Evolutionary conservation across 805 yeast species (phyloP), one percentile per base, ranked within the genome.

Genomic region (Teunomyces lycoperdinae): DNA sequence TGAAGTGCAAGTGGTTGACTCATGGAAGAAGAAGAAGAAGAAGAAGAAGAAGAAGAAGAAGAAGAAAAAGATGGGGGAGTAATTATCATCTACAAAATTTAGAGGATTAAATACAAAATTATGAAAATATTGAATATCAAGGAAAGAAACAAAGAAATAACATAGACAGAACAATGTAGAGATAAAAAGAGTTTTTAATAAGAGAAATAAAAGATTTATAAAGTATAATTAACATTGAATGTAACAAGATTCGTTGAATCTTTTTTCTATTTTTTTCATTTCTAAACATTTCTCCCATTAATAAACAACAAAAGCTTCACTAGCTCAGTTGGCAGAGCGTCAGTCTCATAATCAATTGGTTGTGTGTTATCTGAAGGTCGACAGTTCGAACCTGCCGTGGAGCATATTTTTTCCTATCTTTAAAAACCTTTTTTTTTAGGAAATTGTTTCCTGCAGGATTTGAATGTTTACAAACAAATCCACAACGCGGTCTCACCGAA

Each of bases 321-420:
- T 53, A 53, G 57, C 57, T 53, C 57, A 53, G 57, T 53, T 46
- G 57, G 57, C 50, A 53, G 57, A 53, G 57, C 57, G 57, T 53
- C 57, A 53, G 57, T 53, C 57, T 53, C 57, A 53, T 53, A 53
- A 41, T 48, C 47, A 45, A 32, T 16, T 7, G 41, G 41, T 20
- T 47, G 48, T 56, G 59, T 56, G 61, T 44, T 38, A 64, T 64
- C 68, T 64, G 68, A 64, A 64, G 68, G 68, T 64, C 68, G 68
- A 64, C 66, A 64, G 68, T 64, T 64, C 68, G 68, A 64, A 58
- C 68, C 68, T 64, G 66, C 68, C 68, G 68, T 61, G 68, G 68
- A 64, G 68, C 68, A 64, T 51, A 42, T 51, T 45, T 44, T 44
- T 52, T 44, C 43, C 29, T 35, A n/a, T 41, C 24, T 20, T 20